Conservation (phyloP, 2,329 filamentous ascomycete genomes). For the Colletotrichum sp. region DNA sequence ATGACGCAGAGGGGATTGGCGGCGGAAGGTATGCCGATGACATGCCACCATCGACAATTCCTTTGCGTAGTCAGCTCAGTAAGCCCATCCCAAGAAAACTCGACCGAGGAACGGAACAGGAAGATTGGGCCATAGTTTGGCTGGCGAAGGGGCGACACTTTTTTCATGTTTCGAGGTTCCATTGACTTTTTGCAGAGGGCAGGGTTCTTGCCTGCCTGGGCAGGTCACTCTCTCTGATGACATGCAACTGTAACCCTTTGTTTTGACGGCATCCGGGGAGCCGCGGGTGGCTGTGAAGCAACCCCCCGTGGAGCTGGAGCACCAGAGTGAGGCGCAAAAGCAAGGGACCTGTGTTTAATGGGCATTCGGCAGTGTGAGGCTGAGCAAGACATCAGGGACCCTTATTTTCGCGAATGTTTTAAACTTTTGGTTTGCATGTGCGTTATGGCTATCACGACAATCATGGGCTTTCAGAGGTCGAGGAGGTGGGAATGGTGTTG, state of each 20-base stretch:
- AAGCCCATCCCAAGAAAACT: not conserved
- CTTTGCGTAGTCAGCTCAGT: not conserved
- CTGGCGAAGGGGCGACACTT: not conserved
- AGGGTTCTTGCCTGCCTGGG: not conserved
- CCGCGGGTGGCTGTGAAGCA: not conserved
- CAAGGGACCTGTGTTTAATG: not conserved
- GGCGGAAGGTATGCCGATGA: not conserved
- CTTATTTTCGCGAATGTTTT: not conserved
- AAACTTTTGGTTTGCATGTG: not conserved
- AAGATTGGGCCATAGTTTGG: not conserved
- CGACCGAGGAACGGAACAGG: not conserved
- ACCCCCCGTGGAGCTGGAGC: not conserved
- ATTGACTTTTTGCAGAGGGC: not conserved
- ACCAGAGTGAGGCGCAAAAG: not conserved
- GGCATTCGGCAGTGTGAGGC: not conserved
- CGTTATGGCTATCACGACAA: not conserved
- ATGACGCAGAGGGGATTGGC: slow-evolving; percentile 10
- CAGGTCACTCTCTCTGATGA: not conserved
- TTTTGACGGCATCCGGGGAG: not conserved
- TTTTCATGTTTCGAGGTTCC: not conserved
- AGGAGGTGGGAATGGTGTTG: not conserved
- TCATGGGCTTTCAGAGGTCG: not conserved
- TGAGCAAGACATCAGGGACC: not conserved
- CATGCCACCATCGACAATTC: not conserved
- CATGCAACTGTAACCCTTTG: not conserved